These are phyloP conservation scores for Chaetomium tenue DNA, from an alignment of 495 filamentous ascomycete genomes.

Conservation along the genomic window DNA sequence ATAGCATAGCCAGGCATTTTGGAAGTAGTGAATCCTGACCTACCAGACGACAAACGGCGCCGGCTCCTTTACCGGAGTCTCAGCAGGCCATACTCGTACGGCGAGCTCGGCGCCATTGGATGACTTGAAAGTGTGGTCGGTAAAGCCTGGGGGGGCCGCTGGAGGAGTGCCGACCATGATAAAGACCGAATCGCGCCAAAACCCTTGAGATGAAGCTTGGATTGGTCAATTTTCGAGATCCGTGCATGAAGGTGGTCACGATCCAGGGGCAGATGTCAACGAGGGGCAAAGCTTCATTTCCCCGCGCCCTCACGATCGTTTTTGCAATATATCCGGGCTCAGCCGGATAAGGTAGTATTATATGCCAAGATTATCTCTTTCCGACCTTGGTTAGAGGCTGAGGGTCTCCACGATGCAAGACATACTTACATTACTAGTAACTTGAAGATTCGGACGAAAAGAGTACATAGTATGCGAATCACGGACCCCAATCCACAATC, in stretches of 20 bases:
- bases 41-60: slow-evolving; percentile 31
- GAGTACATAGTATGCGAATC: too few species aligned
- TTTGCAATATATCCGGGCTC: not conserved
- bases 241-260: not conserved
- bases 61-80: slow-evolving; percentile 14
- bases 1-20: too few species aligned
- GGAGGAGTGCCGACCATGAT: not conserved
- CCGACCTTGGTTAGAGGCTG: not conserved
- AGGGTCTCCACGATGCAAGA: too few species aligned
- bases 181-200: too few species aligned
- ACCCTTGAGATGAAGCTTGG: too few species aligned
- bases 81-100: slow-evolving; percentile 31
- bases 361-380: not conserved
- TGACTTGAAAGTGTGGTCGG: slow-evolving; percentile 29
- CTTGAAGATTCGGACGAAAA: too few species aligned
- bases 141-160: slow-evolving; percentile 26
- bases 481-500: too few species aligned
- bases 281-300: not conserved
- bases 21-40: not conserved
- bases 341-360: not conserved
- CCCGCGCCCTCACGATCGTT: not conserved
- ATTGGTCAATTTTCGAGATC: too few species aligned
- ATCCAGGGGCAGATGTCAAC: not conserved
- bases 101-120: slow-evolving; percentile 20
- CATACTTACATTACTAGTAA: too few species aligned